Evolutionary conservation across 768 basidiomycete species (phyloP), one percentile per base, ranked within the genome.

Genomic region (Xerocomellus dryophilus): DNA sequence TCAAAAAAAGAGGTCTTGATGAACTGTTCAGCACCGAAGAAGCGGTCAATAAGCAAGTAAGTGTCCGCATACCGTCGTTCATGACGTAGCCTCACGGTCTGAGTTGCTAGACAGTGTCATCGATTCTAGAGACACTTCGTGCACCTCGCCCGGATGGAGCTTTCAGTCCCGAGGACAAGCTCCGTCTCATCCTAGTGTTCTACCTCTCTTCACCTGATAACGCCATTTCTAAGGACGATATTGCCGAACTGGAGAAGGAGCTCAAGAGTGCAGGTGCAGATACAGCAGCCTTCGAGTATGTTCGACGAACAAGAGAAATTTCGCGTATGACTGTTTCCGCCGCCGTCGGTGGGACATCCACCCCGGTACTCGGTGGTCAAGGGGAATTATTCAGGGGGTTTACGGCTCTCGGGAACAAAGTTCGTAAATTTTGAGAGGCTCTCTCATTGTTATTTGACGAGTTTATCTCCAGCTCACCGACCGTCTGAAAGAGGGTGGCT

Each of bases 1-100:
- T 99, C 75, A 98, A 98, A 74, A 86, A 85, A 54, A 84, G 97
- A 34, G 93, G 91, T 4, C 78, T 99, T 31, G 97, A 99, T 70
- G 96, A 96, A 64, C 78, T 99, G n/a, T 98, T 97, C 75, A 94
- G 94, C 65, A 85, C 86, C 27, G 97, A 99, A 75, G 97, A 99
- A 71, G 83, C 86, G 5, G 89, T 90, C 59, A 79, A 80, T 25
- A 93, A 93, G 68, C 93, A 93, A 77, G 90, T 90, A 61, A 48
- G 71, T 60, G 8, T 43, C 3, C 5, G 4, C 25, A 1, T 11
- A 4, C 7, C 21, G 12, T 52, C 20, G 4, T 12, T 36, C 8
- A 39, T 40, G 31, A 49, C 7, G 21, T 41, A 25, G 7, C 20
- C 35, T 59, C 20, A 58, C 5, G 4, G 40, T 18, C 11, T 43